Conservation (phyloP, 129 eudicot genomes). For the Flaveria ramosissima region DNA sequence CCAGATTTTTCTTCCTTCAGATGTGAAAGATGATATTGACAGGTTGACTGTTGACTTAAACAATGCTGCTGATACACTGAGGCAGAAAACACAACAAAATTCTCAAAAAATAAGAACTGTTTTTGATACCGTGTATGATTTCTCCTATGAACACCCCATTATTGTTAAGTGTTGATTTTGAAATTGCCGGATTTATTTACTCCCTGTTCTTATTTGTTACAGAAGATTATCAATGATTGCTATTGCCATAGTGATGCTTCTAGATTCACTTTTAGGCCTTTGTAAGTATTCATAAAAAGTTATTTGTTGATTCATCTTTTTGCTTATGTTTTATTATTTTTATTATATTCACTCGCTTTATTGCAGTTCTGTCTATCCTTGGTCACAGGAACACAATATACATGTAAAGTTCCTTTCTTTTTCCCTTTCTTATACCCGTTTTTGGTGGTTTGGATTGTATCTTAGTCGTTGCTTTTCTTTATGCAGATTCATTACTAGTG, state of each 20-base stretch:
- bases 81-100: constrained; percentile 66
- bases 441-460: constrained; percentile 13
- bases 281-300: constrained; percentile 50
- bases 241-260: constrained; percentile 78
- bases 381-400: constrained; percentile 70
- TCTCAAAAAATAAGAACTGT: constrained; percentile 61
- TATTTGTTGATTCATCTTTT: neutral
- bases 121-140: constrained; percentile 70
- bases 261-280: constrained; percentile 74
- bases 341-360: neutral
- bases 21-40: constrained; percentile 73
- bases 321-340: constrained; percentile 10
- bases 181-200: neutral
- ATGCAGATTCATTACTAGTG: constrained; percentile 86
- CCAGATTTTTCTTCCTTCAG: constrained; percentile 77
- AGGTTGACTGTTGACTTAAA: constrained; percentile 56
- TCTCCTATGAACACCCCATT: constrained; percentile 2
- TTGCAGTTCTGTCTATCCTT: constrained; percentile 75
- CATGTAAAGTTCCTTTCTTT: constrained; percentile 53
- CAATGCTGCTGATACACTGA: constrained; percentile 66
- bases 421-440: constrained; percentile 4
- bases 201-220: constrained; percentile 29
- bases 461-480: constrained; percentile 32
- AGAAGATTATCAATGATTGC: constrained; percentile 71
- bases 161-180: neutral